phyloP scores from a whole-genome alignment of 768 basidiomycete genomes.

The Auriscalpium vulgare region DNA sequence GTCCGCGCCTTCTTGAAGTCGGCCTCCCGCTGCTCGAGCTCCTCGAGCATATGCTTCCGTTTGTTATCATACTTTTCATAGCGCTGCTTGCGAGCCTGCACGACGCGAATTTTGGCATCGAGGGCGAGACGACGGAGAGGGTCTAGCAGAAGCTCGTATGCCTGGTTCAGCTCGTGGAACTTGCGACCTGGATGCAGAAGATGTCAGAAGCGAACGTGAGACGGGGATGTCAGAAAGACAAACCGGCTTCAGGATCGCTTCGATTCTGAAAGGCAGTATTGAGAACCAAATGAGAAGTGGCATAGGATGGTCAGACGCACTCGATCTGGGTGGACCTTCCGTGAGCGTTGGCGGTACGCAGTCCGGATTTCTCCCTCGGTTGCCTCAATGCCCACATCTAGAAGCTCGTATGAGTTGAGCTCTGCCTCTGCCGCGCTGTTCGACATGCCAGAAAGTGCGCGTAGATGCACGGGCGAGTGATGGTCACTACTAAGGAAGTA shows the following conservation, averaged over 20 bases:
- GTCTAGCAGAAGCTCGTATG: slow-evolving; percentile 75
- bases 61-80: slow-evolving; percentile 65
- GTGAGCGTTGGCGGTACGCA: slow-evolving; percentile 70
- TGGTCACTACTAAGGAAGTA: too few relatives aligned
- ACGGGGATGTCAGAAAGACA: slow-evolving; percentile 6
- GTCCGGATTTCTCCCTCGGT: slow-evolving; percentile 74
- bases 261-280: slow-evolving; percentile 44
- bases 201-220: slow-evolving; percentile 27
- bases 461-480: too few relatives aligned
- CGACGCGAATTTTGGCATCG: slow-evolving; percentile 69
- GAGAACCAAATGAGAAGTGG: background rate
- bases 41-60: slow-evolving; percentile 68
- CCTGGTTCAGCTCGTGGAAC: slow-evolving; percentile 79
- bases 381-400: slow-evolving; percentile 52
- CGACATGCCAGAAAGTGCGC: background rate
- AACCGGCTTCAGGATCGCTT: slow-evolving; percentile 73
- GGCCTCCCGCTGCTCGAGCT: slow-evolving; percentile 63
- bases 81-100: slow-evolving; percentile 61
- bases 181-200: slow-evolving; percentile 32
- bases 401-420: slow-evolving; percentile 64
- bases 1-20: slow-evolving; percentile 64
- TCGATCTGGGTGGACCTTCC: slow-evolving; percentile 84
- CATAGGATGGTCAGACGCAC: slow-evolving; percentile 33
- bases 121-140: slow-evolving; percentile 71
- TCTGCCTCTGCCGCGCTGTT: slow-evolving; percentile 38